Conservation (phyloP, 495 filamentous ascomycete genomes). For the Staphylotrichum longicolle region DNA sequence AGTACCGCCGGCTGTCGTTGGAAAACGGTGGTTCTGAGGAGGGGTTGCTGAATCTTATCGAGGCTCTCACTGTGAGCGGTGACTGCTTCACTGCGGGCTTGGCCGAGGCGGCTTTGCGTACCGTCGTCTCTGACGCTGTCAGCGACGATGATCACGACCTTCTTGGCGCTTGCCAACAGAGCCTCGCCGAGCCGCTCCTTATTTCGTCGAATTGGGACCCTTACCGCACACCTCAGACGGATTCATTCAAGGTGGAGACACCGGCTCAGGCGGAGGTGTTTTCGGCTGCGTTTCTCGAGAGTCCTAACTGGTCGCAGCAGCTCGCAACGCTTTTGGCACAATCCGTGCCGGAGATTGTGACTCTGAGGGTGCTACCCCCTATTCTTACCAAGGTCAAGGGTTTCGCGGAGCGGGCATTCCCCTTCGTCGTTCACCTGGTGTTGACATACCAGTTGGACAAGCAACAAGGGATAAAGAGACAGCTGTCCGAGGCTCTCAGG, state of each 20-base stretch:
- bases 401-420: conserved; percentile 69
- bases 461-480: conserved; percentile 47
- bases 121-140: conserved; percentile 58
- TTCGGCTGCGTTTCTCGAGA: conserved; percentile 36
- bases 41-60: conserved; percentile 61
- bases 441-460: conserved; percentile 55
- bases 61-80: conserved; percentile 62
- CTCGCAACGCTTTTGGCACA: conserved; percentile 60
- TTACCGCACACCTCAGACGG: conserved; percentile 49
- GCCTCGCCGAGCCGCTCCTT: conserved; percentile 41
- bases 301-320: conserved; percentile 60
- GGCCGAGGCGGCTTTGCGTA: conserved; percentile 73
- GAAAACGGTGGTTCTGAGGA: conserved; percentile 46
- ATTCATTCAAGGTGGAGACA: conserved; percentile 28
- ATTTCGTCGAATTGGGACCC: conserved; percentile 50
- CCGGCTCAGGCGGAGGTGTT: conserved; percentile 33
- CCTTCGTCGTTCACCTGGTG: conserved; percentile 77
- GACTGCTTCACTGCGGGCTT: conserved; percentile 64
- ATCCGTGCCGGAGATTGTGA: conserved; percentile 58
- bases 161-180: conserved; percentile 49
- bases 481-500: conserved; percentile 49
- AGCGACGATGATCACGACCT: conserved; percentile 46
- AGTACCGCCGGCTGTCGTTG: conserved; percentile 44
- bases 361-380: conserved; percentile 62
- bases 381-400: conserved; percentile 61